phyloP scores from a whole-genome alignment of 2,329 filamentous ascomycete genomes.

The Diaporthe amygdali region DNA sequence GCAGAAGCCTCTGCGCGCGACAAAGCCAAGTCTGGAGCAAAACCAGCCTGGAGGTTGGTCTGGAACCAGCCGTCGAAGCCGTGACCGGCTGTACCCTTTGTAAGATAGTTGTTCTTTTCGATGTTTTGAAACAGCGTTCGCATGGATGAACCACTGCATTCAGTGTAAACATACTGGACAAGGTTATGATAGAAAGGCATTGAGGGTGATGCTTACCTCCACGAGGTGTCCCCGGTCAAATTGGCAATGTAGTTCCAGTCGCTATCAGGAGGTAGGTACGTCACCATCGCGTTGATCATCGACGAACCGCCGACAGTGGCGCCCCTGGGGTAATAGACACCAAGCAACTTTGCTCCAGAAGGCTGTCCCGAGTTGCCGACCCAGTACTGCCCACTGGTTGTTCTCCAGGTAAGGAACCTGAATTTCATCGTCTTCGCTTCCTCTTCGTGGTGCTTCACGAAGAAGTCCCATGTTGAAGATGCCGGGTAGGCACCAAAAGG shows the following conservation, averaged over 20 bases:
- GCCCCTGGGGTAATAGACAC: conserved; percentile 38
- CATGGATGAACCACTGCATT: conserved; percentile 31
- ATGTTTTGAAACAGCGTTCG: conserved; percentile 30
- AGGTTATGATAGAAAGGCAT: not conserved
- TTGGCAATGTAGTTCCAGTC: conserved; percentile 35
- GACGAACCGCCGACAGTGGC: conserved; percentile 37
- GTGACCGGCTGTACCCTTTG: conserved; percentile 28
- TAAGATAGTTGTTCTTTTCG: conserved; percentile 33
- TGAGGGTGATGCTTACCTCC: conserved; percentile 27
- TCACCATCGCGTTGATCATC: conserved; percentile 37
- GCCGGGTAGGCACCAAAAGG: not conserved
- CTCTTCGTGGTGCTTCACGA: conserved; percentile 58
- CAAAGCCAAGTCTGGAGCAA: conserved; percentile 27
- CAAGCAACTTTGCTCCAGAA: conserved; percentile 34
- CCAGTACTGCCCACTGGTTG: conserved; percentile 35
- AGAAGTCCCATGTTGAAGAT: conserved; percentile 55
- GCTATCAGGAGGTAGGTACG: conserved; percentile 34
- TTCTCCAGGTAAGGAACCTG: conserved; percentile 45
- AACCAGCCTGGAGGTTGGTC: conserved; percentile 30
- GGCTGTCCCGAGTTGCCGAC: conserved; percentile 36
- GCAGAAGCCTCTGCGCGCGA: conserved; percentile 25
- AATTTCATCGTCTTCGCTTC: conserved; percentile 49
- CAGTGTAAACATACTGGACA: not conserved
- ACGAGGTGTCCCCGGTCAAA: conserved; percentile 33
- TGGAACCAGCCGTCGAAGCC: conserved; percentile 35